Evolutionary conservation across 371 early-diverging fungal genomes (phyloP).

Genomic region (Thermomucor indicae-seudaticae): DNA sequence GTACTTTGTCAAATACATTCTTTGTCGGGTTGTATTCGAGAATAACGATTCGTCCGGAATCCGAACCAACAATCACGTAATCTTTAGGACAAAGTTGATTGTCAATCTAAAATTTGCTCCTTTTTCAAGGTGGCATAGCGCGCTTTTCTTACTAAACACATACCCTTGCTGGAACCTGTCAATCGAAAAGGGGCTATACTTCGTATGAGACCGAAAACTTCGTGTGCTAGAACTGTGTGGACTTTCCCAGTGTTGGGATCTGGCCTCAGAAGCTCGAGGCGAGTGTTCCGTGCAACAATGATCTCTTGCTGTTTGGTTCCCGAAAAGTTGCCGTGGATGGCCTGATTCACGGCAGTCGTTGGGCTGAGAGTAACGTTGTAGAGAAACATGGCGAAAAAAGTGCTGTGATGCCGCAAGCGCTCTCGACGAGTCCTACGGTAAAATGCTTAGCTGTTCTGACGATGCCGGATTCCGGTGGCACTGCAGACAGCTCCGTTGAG

Average conservation of each 20-base stretch:
- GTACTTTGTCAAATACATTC: conserved; percentile 78
- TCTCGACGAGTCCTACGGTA: too few species aligned
- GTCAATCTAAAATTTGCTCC: too few species aligned
- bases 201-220: conserved; percentile 87
- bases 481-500: too few species aligned
- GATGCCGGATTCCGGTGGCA: too few species aligned
- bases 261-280: conserved; percentile 78
- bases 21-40: conserved; percentile 82
- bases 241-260: conserved; percentile 85
- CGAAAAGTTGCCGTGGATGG: conserved; percentile 90
- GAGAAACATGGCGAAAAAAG: conserved; percentile 67
- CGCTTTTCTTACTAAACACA: background rate
- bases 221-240: conserved; percentile 65
- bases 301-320: conserved; percentile 92
- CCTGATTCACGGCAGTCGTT: conserved; percentile 72
- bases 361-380: conserved; percentile 90
- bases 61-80: conserved; percentile 86
- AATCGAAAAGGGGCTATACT: conserved; percentile 71
- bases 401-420: too few species aligned
- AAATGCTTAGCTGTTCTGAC: too few species aligned
- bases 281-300: conserved; percentile 75
- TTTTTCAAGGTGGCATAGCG: background rate
- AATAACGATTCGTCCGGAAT: conserved; percentile 89
- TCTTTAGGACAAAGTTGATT: conserved; percentile 46
- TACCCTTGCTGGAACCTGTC: conserved; percentile 74